A percentile compares a stretch with the other conserved stretches of the same genome.
These are phyloP conservation scores for Chalaropsis ovoidea DNA, from an alignment of 2,329 filamentous ascomycete genomes.

Conservation along the genomic window DNA sequence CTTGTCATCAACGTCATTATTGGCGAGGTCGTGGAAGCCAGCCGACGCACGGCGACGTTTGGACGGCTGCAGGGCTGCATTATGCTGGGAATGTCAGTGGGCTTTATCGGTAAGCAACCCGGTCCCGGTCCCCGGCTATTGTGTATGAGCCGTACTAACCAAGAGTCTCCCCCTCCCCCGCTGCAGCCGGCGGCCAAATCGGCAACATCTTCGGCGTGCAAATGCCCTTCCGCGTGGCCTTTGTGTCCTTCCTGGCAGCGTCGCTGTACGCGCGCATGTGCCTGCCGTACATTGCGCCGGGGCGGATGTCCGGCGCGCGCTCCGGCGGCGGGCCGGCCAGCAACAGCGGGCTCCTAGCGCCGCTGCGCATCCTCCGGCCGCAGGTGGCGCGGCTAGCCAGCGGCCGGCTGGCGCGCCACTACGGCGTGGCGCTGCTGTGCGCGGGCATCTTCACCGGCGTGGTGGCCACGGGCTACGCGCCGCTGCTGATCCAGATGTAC, in stretches of 20 bases:
- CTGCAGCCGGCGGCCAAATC: slow-evolving; percentile 49
- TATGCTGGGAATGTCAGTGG: slow-evolving; percentile 56
- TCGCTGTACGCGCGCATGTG: slow-evolving; percentile 36
- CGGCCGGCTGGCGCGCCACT: slow-evolving; percentile 45
- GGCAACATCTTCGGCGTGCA: slow-evolving; percentile 54
- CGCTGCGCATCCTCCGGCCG: slow-evolving; percentile 51
- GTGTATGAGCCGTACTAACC: neutral
- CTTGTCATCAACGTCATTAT: slow-evolving; percentile 59
- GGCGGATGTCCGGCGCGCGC: slow-evolving; percentile 33
- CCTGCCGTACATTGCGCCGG: slow-evolving; percentile 44
- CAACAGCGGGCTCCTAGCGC: slow-evolving; percentile 50
- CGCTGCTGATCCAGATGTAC: slow-evolving; percentile 51
- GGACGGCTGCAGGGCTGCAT: slow-evolving; percentile 56
- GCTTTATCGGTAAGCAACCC: slow-evolving; percentile 44
- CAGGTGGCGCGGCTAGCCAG: slow-evolving; percentile 43
- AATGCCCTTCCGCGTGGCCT: slow-evolving; percentile 54
- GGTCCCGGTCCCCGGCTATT: neutral
- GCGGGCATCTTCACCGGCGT: slow-evolving; percentile 57
- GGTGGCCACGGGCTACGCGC: slow-evolving; percentile 57
- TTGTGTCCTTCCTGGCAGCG: slow-evolving; percentile 44
- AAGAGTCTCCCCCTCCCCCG: neutral
- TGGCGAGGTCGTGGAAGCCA: slow-evolving; percentile 51
- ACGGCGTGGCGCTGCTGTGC: slow-evolving; percentile 54
- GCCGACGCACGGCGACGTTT: slow-evolving; percentile 52
- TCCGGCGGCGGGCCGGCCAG: slow-evolving; percentile 33